Evolutionary conservation across 2,329 filamentous ascomycete species (phyloP), one percentile per base, ranked within the genome.

Genomic region (Immersiporthe knoxdaviesiana): DNA sequence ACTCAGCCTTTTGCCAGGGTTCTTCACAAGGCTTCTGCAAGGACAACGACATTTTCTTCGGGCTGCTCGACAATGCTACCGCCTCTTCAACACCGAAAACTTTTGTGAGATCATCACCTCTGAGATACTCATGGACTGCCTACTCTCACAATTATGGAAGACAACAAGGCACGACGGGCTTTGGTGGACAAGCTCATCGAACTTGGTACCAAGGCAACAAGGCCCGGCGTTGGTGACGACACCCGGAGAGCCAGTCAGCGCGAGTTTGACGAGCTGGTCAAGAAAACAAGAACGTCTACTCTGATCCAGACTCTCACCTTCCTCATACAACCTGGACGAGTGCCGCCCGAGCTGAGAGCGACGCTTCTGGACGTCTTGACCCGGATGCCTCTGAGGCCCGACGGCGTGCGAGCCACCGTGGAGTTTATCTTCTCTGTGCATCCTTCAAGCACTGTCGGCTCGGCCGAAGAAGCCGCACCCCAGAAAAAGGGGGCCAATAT

Each of bases 361-460:
- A 83, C 83, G 56, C 76, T 92, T 1, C 81, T 90, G 73, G 83
- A 83, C 68, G 82, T 85, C 16, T 81, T 93, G 59, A 88, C 89
- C 1, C 76, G 83, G 16, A 75, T 92, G 12, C 90, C 91, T 1
- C 81, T 92, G 35, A 83, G 90, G 4, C 79, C 81, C 2, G 84
- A 88, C 71, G 91, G 91, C 24, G 88, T 93, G 18, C 85, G 90
- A 44, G 85, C 87, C 35, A 90, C 88, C 0, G 82, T 92, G 71
- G 90, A 92, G 75, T 92, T 92, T 74, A 83, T 93, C 47, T 90
- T 92, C 68, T 85, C 90, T 1, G 88, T 91, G 8, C 90, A 92
- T 71, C 87, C 90, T 0, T 84, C 85, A 71, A 83, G 81, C 72
- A 78, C 79, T 8, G 77, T 81, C 68, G 77, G 78, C 73, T 66